Evolutionary conservation across 495 filamentous ascomycete genomes (phyloP), one percentile per base, ranked within the genome.

Genomic region (Stereocaulon alpinum): DNA sequence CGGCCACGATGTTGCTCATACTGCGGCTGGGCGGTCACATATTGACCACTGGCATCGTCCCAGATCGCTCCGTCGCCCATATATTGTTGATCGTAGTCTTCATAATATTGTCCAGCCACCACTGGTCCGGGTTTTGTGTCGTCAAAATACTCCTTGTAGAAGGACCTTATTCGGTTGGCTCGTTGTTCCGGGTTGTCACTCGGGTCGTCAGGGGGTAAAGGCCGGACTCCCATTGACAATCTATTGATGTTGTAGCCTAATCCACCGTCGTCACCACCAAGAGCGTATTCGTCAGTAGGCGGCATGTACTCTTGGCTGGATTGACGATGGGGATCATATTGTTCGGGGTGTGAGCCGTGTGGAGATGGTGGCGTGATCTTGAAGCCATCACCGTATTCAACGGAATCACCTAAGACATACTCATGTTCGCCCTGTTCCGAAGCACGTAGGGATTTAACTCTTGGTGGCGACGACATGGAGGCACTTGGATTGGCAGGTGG

Each of bases 121-220:
- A 73, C 74, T 30, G 76, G 77, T 34, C 73, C 77, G 0, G 76
- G 76, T 68, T 86, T 88, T 20, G 80, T 84, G 27, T 95, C 91
- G 56, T 98, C 93, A 61, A 98, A 98, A 71, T 97, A 97, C 71
- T 97, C 93, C 70, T 96, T 96, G 75, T 98, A 98, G 75, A 98
- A 98, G 27, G 94, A 97, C 64, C 93, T 83, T 63, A 98, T 97
- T 24, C 94, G 82, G 73, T 95, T 96, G 61, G 93, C 93, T 69
- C 93, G 83, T 72, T 92, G 83, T 73, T 97, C 93, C 3, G 93
- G 88, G 68, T 95, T 88, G 63, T 90, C 87, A 32, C 77, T 70
- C n/a, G 90, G 88, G 40, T 88, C 86, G 65, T 91, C 87, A 54
- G 90, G 89, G 4, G 93, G 93, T 40, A 98, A 80, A 47, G 93